Evolutionary conservation across 192 early-diverging fungal species (phyloP), one percentile per base, ranked within the genome.

Genomic region (Dissophora globulifera): DNA sequence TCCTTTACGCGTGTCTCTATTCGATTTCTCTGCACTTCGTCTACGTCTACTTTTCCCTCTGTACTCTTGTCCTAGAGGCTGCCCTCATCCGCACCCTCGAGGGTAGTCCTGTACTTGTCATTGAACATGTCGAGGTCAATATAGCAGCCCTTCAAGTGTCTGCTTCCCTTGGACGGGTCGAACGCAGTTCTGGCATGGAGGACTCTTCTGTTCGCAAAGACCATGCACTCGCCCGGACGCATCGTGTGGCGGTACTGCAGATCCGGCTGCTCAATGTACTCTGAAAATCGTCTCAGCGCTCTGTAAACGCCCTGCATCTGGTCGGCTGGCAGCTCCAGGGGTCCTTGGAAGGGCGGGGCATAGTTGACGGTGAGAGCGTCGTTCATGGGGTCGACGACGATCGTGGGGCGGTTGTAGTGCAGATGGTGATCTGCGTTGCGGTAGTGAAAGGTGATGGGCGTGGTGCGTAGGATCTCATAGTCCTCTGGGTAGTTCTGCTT

Each of bases 291-390:
- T 38, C 70, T 78, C 65, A 93, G 87, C 0, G 93, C 92, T 47
- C 75, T 53, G 66, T 94, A 93, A 58, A 92, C 91, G 20, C 59
- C 47, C 15, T 65, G 67, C 45, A 88, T 84, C 22, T 85, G 62
- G 4, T 78, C 53, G 1, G 79, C 79, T 15, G 57, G 43, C 7
- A 71, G 10, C 38, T 82, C 80, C 33, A 92, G 57, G 13, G 91
- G 92, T 0, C 92, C 93, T 79, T 94, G 93, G 83, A 95, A 95
- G 26, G 93, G 93, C 23, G 93, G 93, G 0, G 91, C 78, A 55
- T 95, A 94, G 66, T 91, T 92, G 12, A 94, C 88, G 23, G 72
- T 87, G 52, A 79, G 66, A 16, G 79, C 58, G 55, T 70, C 52
- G 29, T 82, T 71, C 63, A 61, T 17, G 35, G 62, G 47, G 31